A percentile compares a stretch with the other conserved stretches of the same genome.
Evolutionary conservation across 192 early-diverging fungal genomes (phyloP).

Genomic region (Coemansia sp.): DNA sequence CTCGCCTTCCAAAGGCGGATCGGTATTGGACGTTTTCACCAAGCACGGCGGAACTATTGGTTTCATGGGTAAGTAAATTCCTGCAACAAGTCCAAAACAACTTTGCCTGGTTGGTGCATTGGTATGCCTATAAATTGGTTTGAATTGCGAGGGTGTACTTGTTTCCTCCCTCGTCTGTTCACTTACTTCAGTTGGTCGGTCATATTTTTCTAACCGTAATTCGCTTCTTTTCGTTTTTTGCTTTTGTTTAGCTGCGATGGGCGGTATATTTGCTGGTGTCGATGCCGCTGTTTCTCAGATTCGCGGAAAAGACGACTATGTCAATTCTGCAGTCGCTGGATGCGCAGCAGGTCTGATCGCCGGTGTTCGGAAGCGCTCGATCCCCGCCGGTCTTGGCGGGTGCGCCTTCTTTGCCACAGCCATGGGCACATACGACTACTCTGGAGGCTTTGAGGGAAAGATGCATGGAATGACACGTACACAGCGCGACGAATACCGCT

Average conservation of each 20-base stretch:
- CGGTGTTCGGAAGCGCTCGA: slow-evolving; percentile 61
- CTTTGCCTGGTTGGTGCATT: too few relatives aligned
- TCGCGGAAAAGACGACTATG: slow-evolving; percentile 68
- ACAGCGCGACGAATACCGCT: slow-evolving; percentile 50
- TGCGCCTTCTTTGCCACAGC: slow-evolving; percentile 64
- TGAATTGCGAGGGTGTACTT: too few relatives aligned
- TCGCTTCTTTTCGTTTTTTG: not conserved
- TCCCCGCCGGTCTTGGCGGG: slow-evolving; percentile 62
- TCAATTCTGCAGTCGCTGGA: slow-evolving; percentile 70
- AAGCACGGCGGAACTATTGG: slow-evolving; percentile 66
- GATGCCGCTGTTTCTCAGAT: slow-evolving; percentile 59
- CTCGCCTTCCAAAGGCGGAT: slow-evolving; percentile 38
- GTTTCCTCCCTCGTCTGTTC: too few relatives aligned
- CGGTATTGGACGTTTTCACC: slow-evolving; percentile 58
- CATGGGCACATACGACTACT: slow-evolving; percentile 68
- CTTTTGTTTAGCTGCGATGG: slow-evolving; percentile 65
- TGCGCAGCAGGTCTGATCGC: slow-evolving; percentile 72
- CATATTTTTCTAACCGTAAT: too few relatives aligned
- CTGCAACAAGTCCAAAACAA: too few relatives aligned
- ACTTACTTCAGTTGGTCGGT: too few relatives aligned
- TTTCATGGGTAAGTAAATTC: slow-evolving; percentile 62
- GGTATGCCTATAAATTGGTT: too few relatives aligned
- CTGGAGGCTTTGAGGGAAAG: slow-evolving; percentile 54
- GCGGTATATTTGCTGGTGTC: slow-evolving; percentile 73
- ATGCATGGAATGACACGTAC: slow-evolving; percentile 43